Base-by-base conservation (phyloP, 176 grass and related monocot species). In the Eragrostis nindensis region DNA sequence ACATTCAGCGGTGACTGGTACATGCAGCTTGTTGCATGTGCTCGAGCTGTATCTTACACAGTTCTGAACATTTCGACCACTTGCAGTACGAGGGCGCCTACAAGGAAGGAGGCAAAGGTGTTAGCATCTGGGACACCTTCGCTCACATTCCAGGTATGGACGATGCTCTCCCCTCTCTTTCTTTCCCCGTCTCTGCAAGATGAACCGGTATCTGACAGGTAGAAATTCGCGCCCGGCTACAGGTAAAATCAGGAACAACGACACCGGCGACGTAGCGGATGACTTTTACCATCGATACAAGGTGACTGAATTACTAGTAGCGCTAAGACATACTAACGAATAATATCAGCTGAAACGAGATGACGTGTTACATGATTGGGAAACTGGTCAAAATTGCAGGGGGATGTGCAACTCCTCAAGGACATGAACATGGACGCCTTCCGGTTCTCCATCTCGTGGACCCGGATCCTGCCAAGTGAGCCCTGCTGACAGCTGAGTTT, bases 231-330 rank as follows among this genome's bases (percentile, higher is more conserved):
- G 5, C 2, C 10, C 17, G 32, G 0, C 9, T 84, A 67, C 85
- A 90, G 93, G 91, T 47, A 90, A 82, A 70, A 79, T 95, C 49
- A 7, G 16, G 47, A 83, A 90, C 46, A 57, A 76, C 21, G 89
- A 69, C 21, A 96, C 85, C 2, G 90, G 89, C 1, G 87, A 96
- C 59, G 79, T 96, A 12, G 90, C 93, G 10, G 14, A 66, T 1
- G 87, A 96, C 44, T 86, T 91, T 36, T 95, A 95, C 21, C 80
- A 95, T 59, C 89, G 80, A 0, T 95, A 86, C 84, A 92, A 90
- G 89, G 92, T 94, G 30, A 59, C 0, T 45, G 25, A 1, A 54
- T n/a, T 42, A 6, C 10, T 17, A 16, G 19, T 59, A 42, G 4
- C 7, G 27, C 8, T 3, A 7, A 18, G 53, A 0, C 21, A 7